phyloP scores from a whole-genome alignment of 2,329 filamentous ascomycete genomes.

The Fusarium sp. region DNA sequence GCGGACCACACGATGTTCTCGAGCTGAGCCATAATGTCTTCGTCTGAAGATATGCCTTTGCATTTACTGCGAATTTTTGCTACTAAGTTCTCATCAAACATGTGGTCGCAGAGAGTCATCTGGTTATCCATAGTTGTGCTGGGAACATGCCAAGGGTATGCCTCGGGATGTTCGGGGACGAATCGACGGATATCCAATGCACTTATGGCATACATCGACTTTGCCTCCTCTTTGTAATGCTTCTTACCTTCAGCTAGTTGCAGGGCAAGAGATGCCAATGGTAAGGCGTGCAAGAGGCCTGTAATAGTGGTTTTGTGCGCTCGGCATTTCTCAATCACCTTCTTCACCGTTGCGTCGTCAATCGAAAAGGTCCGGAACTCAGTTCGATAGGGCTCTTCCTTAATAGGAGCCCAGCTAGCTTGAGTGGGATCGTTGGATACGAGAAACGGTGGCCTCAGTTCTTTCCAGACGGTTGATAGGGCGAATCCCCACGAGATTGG shows the following conservation, averaged over 20 bases:
- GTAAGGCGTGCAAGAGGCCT: constrained; percentile 46
- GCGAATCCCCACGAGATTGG: constrained; percentile 35
- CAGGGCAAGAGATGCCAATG: constrained; percentile 40
- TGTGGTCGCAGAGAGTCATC: constrained; percentile 33
- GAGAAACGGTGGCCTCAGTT: constrained; percentile 31
- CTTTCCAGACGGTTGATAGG: constrained; percentile 36
- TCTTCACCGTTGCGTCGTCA: constrained; percentile 25
- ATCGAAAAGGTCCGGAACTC: constrained; percentile 39
- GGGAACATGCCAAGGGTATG: constrained; percentile 35
- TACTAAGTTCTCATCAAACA: constrained; percentile 16
- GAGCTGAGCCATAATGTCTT: constrained; percentile 33
- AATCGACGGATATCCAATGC: constrained; percentile 38
- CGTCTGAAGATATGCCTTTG: constrained; percentile 10
- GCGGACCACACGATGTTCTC: constrained; percentile 28
- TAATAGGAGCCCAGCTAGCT: constrained; percentile 46
- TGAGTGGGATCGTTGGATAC: constrained; percentile 19
- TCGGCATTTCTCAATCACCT: constrained; percentile 44
- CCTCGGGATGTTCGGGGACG: constrained; percentile 20
- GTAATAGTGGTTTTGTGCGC: constrained; percentile 48
- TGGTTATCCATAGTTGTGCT: constrained; percentile 39
- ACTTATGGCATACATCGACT: constrained; percentile 35
- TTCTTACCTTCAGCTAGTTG: constrained; percentile 23
- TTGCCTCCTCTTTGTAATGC: constrained; percentile 22
- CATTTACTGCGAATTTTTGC: constrained; percentile 38
- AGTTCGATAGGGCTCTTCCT: constrained; percentile 34